Evolutionary conservation across 2,329 filamentous ascomycete species (phyloP), one percentile per base, ranked within the genome.

Genomic region (Meredithiella fracta): DNA sequence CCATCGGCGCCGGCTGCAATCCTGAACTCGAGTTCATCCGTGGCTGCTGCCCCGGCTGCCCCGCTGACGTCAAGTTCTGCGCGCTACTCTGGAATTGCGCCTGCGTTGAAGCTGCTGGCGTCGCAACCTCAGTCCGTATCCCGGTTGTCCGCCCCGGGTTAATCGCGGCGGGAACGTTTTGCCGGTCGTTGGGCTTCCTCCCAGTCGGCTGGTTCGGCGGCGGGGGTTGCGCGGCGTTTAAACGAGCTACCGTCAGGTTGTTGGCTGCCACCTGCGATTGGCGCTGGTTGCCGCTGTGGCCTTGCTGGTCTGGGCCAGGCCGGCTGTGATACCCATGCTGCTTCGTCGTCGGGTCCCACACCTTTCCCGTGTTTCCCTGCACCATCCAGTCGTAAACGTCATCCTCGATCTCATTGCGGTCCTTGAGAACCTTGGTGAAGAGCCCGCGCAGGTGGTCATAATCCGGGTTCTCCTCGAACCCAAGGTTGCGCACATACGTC

Each of bases 361-460:
- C 89, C 72, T 94, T 92, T 71, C 89, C 87, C 64, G 55, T 51
- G 77, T 73, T 65, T 78, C 76, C 69, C 81, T 82, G 74, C 88
- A 92, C 96, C 88, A 97, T 95, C 92, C 92, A 98, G 73, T 98
- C 92, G 69, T 97, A 98, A 69, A 97, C 91, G 65, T 92, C 92
- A 69, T 98, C 92, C 68, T 97, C 92, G 7, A 96, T 83, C 64
- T 95, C 90, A 56, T 90, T 90, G 1, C 86, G 85, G 67, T 89
- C 91, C 78, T 96, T 95, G 61, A 97, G 78, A 20, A 91, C 88
- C 70, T 95, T 87, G 1, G 91, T 96, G 73, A 98, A 95, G 57
- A 98, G 81, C 66, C 96, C 91, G 51, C 92, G 86, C 58, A 97
- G 79, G 70, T 96, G 95, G 68, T 97, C 92, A 72, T 98, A 98